phyloP scores from a whole-genome alignment of 176 grass and related monocot species.

The Luzula sylvatica region DNA sequence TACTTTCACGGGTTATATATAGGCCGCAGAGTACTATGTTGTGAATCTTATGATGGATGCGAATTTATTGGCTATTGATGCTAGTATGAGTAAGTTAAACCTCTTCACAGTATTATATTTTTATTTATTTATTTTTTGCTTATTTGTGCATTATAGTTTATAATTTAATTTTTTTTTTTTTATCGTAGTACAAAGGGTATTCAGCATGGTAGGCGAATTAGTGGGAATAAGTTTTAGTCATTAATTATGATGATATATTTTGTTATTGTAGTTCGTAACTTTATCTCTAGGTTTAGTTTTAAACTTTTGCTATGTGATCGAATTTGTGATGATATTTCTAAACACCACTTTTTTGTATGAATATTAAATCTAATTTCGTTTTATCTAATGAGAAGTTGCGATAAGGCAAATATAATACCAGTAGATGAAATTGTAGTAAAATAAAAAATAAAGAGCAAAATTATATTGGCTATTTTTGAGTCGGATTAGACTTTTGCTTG shows the following conservation, averaged over 20 bases:
- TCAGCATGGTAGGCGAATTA: constrained; percentile 71
- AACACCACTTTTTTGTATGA: too few species aligned
- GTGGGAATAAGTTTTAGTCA: constrained; percentile 39
- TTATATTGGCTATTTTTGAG: constrained; percentile 23
- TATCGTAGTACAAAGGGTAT: constrained; percentile 65
- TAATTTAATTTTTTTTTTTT: neutral
- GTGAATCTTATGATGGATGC: constrained; percentile 35
- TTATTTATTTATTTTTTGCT: constrained; percentile 12
- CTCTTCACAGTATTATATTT: neutral
- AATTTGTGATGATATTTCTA: too few species aligned
- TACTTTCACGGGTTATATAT: neutral
- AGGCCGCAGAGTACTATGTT: constrained; percentile 55
- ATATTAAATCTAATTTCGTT: too few species aligned
- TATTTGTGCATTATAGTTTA: neutral
- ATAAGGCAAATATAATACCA: too few species aligned
- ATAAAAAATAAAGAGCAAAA: too few species aligned
- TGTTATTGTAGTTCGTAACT: neutral
- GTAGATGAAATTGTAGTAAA: too few species aligned
- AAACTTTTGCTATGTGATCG: too few species aligned
- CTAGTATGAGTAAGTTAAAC: constrained; percentile 36
- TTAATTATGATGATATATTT: neutral
- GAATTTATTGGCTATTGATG: constrained; percentile 52
- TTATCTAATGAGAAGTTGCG: too few species aligned
- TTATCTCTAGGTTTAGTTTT: too few species aligned
- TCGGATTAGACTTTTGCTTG: constrained; percentile 41